Evolutionary conservation across 208 protist genomes (phyloP), one percentile per base, ranked within the genome.

Genomic region (Kentomonas sorsogonicus): DNA sequence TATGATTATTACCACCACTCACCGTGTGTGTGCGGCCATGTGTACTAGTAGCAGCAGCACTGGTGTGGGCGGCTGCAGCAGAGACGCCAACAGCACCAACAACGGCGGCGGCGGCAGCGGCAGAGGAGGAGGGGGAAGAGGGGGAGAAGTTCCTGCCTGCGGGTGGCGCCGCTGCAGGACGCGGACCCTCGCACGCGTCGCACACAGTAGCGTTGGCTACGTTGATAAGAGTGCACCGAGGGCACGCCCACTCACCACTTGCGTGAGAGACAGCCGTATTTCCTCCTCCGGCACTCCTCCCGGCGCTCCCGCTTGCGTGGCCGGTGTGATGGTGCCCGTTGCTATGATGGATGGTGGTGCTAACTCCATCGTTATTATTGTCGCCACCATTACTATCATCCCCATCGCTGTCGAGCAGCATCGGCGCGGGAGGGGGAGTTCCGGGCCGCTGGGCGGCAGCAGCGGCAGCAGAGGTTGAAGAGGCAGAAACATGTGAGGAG

Each of bases 211-310:
- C 11, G 5, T 4, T 36, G 1, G 18, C 13, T 1, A 40, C 25
- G 44, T 81, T 77, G 13, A 73, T 20, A 18, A 70, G 52, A 6
- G 64, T 81, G 43, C 74, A 76, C 15, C 26, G 51, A 5, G 60
- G 11, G 41, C 74, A 77, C 15, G 33, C 52, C 68, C 62, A 74
- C 34, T 26, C 26, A 1, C 22, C 1, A 5, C 26, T 7, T 6
- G 56, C n/a, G 9, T 5, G 10, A 33, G 58, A 9, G 6, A 27
- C 18, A 34, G 33, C 27, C 41, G 40, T 11, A 16, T 6, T 33
- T 7, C 9, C 22, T 26, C 15, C 23, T 15, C 31, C 3, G 25
- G 58, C 34, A 18, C 1, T 7, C 16, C n/a, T 27, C 3, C 29
- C 10, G 18, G 52, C 51, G 16, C 15, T 10, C 38, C 7, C 34